Evolutionary conservation across 345 rosid species (phyloP).

Genomic region (Erysimum cheiranthoides): DNA sequence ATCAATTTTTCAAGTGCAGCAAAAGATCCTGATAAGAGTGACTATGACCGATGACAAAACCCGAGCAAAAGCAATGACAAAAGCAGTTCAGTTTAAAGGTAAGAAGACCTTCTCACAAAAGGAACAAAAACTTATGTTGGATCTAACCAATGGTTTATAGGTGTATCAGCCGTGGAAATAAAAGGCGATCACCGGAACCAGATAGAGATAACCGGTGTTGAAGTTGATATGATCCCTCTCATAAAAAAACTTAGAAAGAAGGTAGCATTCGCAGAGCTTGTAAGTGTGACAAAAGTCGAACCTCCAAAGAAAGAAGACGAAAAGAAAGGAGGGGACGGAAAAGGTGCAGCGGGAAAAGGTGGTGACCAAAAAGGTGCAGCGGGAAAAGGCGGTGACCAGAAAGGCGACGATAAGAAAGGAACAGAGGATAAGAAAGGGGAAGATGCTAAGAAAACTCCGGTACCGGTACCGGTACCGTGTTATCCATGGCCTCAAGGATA

Average conservation of each 20-base stretch:
- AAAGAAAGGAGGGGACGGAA: slow-evolving; percentile 16
- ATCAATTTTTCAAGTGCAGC: slow-evolving; percentile 34
- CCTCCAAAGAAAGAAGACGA: slow-evolving; percentile 40
- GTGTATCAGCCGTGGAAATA: slow-evolving; percentile 52
- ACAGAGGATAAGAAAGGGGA: neutral
- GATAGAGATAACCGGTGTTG: slow-evolving; percentile 59
- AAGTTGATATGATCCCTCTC: slow-evolving; percentile 47
- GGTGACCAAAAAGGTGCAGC: slow-evolving; percentile 25
- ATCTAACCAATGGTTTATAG: slow-evolving; percentile 36
- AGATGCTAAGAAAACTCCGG: slow-evolving; percentile 15
- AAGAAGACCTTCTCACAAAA: slow-evolving; percentile 15
- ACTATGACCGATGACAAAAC: slow-evolving; percentile 43
- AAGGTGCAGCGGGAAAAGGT: slow-evolving; percentile 2
- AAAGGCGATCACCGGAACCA: slow-evolving; percentile 56
- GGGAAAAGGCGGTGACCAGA: neutral
- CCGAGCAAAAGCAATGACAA: slow-evolving; percentile 40
- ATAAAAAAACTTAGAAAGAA: slow-evolving; percentile 46
- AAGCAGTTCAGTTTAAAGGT: slow-evolving; percentile 43
- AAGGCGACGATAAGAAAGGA: slow-evolving; percentile 19
- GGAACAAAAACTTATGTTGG: neutral
- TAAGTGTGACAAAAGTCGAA: slow-evolving; percentile 46
- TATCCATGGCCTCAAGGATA: slow-evolving; percentile 38
- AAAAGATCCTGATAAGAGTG: slow-evolving; percentile 42
- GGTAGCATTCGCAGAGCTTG: slow-evolving; percentile 52
- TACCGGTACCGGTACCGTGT: slow-evolving; percentile 6